phyloP scores from a whole-genome alignment of 1,139 yeast genomes.

The Pichia sp. region DNA sequence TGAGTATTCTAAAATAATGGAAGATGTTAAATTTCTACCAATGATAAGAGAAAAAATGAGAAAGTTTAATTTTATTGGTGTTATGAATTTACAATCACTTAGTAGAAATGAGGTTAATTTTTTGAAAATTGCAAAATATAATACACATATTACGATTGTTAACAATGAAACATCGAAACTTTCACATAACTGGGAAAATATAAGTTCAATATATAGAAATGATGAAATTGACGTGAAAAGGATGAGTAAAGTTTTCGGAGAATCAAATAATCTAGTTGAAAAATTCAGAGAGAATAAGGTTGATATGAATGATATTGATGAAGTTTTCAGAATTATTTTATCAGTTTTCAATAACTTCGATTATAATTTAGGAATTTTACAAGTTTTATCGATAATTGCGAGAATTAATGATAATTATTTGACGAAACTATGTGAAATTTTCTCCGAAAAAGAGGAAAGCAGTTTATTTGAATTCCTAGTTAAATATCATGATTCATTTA shows the following conservation, averaged over 20 bases:
- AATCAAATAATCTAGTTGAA: neutral
- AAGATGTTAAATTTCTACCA: neutral
- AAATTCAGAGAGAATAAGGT: neutral
- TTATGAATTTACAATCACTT: slow-evolving; percentile 5
- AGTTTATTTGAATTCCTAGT: slow-evolving; percentile 3
- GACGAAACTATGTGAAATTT: slow-evolving; percentile 3
- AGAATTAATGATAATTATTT: slow-evolving; percentile 6
- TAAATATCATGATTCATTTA: slow-evolving; percentile 8
- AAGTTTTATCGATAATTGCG: slow-evolving; percentile 7
- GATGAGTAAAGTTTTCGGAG: too few species aligned
- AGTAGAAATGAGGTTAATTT: slow-evolving; percentile 5
- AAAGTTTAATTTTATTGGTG: slow-evolving; percentile 1
- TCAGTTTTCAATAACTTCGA: slow-evolving; percentile 4
- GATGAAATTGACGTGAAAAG: too few species aligned
- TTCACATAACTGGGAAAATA: slow-evolving; percentile 4
- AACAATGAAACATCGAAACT: neutral
- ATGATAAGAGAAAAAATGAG: too few species aligned
- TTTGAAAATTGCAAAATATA: neutral
- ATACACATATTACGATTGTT: slow-evolving; percentile 4
- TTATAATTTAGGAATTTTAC: slow-evolving; percentile 1
- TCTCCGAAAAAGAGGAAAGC: neutral
- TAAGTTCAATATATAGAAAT: neutral
- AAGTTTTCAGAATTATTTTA: neutral
- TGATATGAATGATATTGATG: neutral
- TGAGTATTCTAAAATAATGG: slow-evolving; percentile 4